phyloP scores from a whole-genome alignment of 164 flowering plant species.

The Umbilicus rupestris region DNA sequence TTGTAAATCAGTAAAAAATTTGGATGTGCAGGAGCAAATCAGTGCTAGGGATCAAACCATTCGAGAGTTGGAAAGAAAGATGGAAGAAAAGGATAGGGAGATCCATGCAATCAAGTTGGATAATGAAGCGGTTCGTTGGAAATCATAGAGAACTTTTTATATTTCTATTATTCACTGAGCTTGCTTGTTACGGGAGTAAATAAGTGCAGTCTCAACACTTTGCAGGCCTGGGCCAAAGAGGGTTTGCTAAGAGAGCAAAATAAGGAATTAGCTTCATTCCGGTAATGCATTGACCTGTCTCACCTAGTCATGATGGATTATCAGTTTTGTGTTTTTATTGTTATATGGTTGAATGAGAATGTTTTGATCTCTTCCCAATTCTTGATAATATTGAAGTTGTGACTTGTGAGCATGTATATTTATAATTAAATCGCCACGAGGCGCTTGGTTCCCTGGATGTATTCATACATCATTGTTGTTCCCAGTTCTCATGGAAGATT shows the following conservation, averaged over 20 bases:
- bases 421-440: not conserved
- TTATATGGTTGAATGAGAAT: no score
- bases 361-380: not conserved
- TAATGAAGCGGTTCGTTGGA: slow-evolving; percentile 64
- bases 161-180: not conserved
- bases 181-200: no score
- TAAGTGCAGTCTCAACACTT: not conserved
- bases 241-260: slow-evolving; percentile 84
- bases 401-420: not conserved
- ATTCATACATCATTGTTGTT: no score
- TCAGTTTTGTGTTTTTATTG: no score
- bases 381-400: not conserved
- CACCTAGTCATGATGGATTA: no score
- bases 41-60: slow-evolving; percentile 55
- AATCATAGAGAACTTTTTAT: not conserved
- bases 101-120: slow-evolving; percentile 68
- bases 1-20: not conserved
- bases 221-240: slow-evolving; percentile 66
- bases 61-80: slow-evolving; percentile 53
- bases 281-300: slow-evolving; percentile 27
- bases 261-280: slow-evolving; percentile 65
- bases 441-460: no score
- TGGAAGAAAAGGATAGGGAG: slow-evolving; percentile 83
- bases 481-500: not conserved
- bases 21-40: slow-evolving; percentile 55